Evolutionary conservation across 768 basidiomycete genomes (phyloP), one percentile per base, ranked within the genome.

Genomic region (Mycena maculata): DNA sequence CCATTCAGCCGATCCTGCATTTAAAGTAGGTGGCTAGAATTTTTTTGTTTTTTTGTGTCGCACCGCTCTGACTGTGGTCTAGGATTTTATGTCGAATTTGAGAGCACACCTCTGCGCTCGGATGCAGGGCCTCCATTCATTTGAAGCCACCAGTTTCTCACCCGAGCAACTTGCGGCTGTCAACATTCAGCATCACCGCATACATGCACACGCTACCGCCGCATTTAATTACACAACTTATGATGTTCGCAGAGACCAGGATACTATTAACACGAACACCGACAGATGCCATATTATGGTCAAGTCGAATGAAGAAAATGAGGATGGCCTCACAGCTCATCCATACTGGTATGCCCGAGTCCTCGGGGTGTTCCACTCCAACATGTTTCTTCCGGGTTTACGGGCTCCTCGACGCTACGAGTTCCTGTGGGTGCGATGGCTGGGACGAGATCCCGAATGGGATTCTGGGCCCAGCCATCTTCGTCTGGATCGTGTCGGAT

Each of bases 151-250:
- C 5, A 13, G 52, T 12, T 53, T 58, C n/a, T 36, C 47, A 0
- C 13, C 44, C 8, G 61, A 58, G 10, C 28, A 58, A 4, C 55
- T 39, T 6, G 28, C 18, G 2, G n/a, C 44, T 36, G 48, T 73
- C 2, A 50, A 53, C 30, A 62, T 74, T 28, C 67, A 28, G 12
- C 45, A 67, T 42, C 71, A 67, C 64, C 58, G 23, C 41, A 63
- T 79, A 23, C 79, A 70, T 39, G 45, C 10, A 13, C 79, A 81
- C 63, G 76, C 73, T 11, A 68, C 74, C 15, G 31, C 82, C 1
- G 76, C 74, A 0, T 49, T 84, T 60, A 81, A 83, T 69, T 84
- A 81, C 60, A 84, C 82, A 0, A 80, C 81, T 0, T 85, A 85
- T 63, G 79, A 85, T 65, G 65, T 83, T 18, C 76, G 76, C 6